Evolutionary conservation across 2,329 filamentous ascomycete genomes (phyloP).

Genomic region (Aspergillus tubingensis): DNA sequence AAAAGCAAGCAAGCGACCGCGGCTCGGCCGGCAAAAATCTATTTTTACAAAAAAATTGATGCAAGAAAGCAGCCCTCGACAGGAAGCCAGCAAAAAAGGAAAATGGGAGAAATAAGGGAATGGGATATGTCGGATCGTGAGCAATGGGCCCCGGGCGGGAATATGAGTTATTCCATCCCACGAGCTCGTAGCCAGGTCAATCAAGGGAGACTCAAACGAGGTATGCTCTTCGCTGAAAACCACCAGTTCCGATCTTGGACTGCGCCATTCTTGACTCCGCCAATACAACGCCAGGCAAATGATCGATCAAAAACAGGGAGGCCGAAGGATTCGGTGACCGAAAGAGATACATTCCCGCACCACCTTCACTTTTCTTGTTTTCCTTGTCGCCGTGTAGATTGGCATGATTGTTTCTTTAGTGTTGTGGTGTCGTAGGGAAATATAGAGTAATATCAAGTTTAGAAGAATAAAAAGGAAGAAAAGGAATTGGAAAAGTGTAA

Average conservation of each 20-base stretch:
- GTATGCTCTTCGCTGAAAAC: slow-evolving; percentile 31
- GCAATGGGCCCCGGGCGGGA: neutral
- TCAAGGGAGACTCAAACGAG: slow-evolving; percentile 14
- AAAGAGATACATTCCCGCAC: slow-evolving; percentile 18
- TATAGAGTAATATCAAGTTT: neutral
- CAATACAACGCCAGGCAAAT: slow-evolving; percentile 41
- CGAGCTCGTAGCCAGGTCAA: slow-evolving; percentile 17
- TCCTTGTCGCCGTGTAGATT: slow-evolving; percentile 13
- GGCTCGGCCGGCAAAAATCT: slow-evolving; percentile 33
- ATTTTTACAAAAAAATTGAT: slow-evolving; percentile 40
- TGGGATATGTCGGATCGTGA: slow-evolving; percentile 19
- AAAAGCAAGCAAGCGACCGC: slow-evolving; percentile 28
- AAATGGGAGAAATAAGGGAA: slow-evolving; percentile 15
- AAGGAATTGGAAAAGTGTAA: slow-evolving; percentile 17
- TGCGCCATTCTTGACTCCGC: slow-evolving; percentile 38
- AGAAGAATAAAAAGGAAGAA: neutral
- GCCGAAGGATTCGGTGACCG: slow-evolving; percentile 26
- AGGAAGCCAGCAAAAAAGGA: slow-evolving; percentile 14
- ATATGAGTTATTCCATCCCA: neutral
- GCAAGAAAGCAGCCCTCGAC: slow-evolving; percentile 17
- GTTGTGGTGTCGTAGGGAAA: slow-evolving; percentile 8
- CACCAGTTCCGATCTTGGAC: slow-evolving; percentile 31
- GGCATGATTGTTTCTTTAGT: slow-evolving; percentile 11
- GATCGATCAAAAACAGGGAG: slow-evolving; percentile 33
- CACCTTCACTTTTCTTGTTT: slow-evolving; percentile 10